Evolutionary conservation across 2,329 filamentous ascomycete species (phyloP), one percentile per base, ranked within the genome.

Genomic region (Teratosphaeria gauchensis): DNA sequence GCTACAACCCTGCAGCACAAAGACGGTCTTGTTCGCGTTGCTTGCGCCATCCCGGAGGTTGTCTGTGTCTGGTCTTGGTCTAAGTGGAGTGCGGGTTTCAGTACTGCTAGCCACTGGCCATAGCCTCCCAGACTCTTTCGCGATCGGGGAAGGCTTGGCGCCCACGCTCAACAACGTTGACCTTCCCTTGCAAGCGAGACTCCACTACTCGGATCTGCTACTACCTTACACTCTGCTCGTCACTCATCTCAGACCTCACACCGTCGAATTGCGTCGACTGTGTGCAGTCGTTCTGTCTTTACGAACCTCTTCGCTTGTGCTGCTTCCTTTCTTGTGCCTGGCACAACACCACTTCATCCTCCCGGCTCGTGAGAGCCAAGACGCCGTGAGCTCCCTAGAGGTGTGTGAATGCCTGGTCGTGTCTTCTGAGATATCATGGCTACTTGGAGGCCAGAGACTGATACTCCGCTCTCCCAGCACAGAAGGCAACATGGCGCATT

Each of bases 401-500:
- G 42, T 48, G 42, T 19, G 42, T 21, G 42, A 48, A 48, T 19
- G 19, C n/a, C 42, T 48, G 42, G 6, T n/a, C n/a, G 9, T 6
- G 1, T n/a, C 16, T 19, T 19, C 6, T 5, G 8, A 5, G 42
- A 5, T n/a, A 48, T 19, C 19, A n/a, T 48, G n/a, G 42, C 42
- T 48, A 16, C 2, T 16, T 19, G 5, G 16, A 21, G 16, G 8
- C 4, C 42, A 19, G n/a, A 48, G 3, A n/a, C 42, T 48, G n/a
- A 48, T 48, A 48, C 9, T 19, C 5, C 5, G 16, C 5, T 48
- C 9, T 16, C 19, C 12, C 54, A 46, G 31, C 30, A 46, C n/a
- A 28, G 14, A 6, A 55, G 54, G 21, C 31, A 75, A 63, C 66
- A 88, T 88, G 85, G 82, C 84, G 65, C 87, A 58, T 42, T 35